Conservation (phyloP, 768 basidiomycete species). For the Phaffia tasmanica region DNA sequence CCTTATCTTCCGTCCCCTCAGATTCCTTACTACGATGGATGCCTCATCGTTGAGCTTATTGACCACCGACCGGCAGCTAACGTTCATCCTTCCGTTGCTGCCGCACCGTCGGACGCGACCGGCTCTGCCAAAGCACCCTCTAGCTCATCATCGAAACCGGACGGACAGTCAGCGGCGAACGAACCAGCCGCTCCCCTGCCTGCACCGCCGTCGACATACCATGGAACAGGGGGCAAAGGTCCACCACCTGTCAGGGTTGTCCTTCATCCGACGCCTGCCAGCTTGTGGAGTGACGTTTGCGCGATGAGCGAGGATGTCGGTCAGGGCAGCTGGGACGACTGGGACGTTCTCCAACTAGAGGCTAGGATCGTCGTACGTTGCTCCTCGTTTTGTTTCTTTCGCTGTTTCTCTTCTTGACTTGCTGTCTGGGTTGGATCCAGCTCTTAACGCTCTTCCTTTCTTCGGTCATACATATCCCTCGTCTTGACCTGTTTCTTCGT, state of each 20-base stretch:
- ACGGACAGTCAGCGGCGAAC: constrained; percentile 30
- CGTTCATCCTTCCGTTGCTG: not conserved
- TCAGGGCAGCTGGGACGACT: constrained; percentile 34
- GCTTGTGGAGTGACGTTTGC: constrained; percentile 33
- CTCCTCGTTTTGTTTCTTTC: not conserved
- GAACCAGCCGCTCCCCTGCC: constrained; percentile 33
- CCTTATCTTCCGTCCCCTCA: constrained; percentile 36
- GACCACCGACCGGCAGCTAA: constrained; percentile 35
- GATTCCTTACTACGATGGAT: constrained; percentile 34
- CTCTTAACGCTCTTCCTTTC: constrained; percentile 27
- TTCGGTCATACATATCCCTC: not conserved
- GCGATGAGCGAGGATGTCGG: constrained; percentile 28
- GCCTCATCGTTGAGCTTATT: constrained; percentile 42
- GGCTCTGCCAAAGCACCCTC: not conserved
- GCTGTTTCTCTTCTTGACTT: not conserved
- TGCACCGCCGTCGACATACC: constrained; percentile 24
- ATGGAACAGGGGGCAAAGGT: constrained; percentile 4
- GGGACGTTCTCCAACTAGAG: constrained; percentile 38
- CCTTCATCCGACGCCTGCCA: constrained; percentile 34
- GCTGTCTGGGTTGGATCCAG: constrained; percentile 20
- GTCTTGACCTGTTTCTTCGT: constrained; percentile 7
- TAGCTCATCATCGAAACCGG: constrained; percentile 1
- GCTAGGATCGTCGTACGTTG: constrained; percentile 39
- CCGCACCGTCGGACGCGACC: not conserved
- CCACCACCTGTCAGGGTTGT: constrained; percentile 29